These are phyloP conservation scores for Tolypocladium cylindrosporum DNA, from an alignment of 2,329 filamentous ascomycete genomes.

Conservation along the genomic window DNA sequence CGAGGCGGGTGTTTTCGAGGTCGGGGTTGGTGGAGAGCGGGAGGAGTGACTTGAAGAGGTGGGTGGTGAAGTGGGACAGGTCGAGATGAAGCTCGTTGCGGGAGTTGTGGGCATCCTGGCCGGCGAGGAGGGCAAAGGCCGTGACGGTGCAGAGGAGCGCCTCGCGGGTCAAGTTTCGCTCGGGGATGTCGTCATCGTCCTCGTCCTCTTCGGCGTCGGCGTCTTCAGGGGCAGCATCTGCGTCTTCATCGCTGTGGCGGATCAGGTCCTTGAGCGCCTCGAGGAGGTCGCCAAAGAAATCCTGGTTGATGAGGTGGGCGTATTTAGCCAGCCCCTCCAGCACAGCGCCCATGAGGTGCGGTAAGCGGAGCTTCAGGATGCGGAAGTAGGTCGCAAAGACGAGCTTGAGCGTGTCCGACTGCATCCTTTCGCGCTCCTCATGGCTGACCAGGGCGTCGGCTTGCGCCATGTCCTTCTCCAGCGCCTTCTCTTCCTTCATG, in stretches of 20 bases:
- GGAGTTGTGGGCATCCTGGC: slow-evolving; percentile 83
- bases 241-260: slow-evolving; percentile 55
- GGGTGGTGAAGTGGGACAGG: slow-evolving; percentile 87
- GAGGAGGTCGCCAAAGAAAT: slow-evolving; percentile 94
- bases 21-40: slow-evolving; percentile 72
- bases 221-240: slow-evolving; percentile 30
- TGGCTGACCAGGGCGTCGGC: slow-evolving; percentile 86
- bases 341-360: slow-evolving; percentile 90
- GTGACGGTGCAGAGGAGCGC: slow-evolving; percentile 90
- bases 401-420: slow-evolving; percentile 89
- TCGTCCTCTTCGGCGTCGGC: slow-evolving; percentile 27
- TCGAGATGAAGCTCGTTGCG: slow-evolving; percentile 77
- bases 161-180: slow-evolving; percentile 73
- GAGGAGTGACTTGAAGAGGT: slow-evolving; percentile 81
- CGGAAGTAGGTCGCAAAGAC: slow-evolving; percentile 95
- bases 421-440: slow-evolving; percentile 87
- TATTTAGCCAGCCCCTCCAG: slow-evolving; percentile 91
- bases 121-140: slow-evolving; percentile 89
- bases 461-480: slow-evolving; percentile 88
- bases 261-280: slow-evolving; percentile 93
- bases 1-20: slow-evolving; percentile 61
- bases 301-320: slow-evolving; percentile 93
- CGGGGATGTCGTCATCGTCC: slow-evolving; percentile 32
- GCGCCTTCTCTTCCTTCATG: slow-evolving; percentile 72
- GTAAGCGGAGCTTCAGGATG: slow-evolving; percentile 73